These are phyloP conservation scores for Scenedesmus sp. DNA, from an alignment of 163 green algal species.

Conservation along the genomic window DNA sequence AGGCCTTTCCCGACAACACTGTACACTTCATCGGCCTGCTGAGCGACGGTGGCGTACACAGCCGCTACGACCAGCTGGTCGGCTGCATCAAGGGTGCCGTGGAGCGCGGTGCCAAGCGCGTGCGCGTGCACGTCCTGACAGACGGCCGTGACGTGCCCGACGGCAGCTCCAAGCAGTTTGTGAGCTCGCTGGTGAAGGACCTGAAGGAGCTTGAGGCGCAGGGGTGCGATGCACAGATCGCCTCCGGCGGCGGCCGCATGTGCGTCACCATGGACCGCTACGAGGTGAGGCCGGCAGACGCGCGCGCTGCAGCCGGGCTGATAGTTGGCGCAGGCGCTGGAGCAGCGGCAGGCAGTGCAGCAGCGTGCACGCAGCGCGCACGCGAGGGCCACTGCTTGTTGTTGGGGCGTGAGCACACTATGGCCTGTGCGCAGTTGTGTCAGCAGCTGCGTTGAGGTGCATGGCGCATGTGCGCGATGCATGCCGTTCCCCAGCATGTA, in stretches of 20 bases:
- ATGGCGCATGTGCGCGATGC: background rate
- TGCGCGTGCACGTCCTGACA: constrained; percentile 94
- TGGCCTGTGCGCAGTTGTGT: too few relatives aligned
- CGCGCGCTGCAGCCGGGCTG: background rate
- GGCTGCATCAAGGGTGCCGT: constrained; percentile 71
- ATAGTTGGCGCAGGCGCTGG: too few relatives aligned
- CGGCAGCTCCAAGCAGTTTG: constrained; percentile 85
- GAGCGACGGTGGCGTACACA: constrained; percentile 95
- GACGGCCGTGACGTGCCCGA: constrained; percentile 96
- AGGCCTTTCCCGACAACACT: constrained; percentile 84
- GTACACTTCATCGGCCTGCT: constrained; percentile 97
- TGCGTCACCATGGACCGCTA: constrained; percentile 95
- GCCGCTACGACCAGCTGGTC: constrained; percentile 88
- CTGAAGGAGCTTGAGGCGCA: constrained; percentile 70
- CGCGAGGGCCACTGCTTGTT: too few relatives aligned
- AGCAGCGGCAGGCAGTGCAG: background rate
- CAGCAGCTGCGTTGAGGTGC: background rate
- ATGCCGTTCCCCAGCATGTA: too few relatives aligned
- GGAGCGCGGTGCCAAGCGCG: constrained; percentile 85
- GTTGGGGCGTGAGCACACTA: too few relatives aligned
- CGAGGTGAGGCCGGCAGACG: constrained; percentile 73
- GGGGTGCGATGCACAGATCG: constrained; percentile 90
- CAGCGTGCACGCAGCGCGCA: background rate
- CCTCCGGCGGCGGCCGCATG: constrained; percentile 95
- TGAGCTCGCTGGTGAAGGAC: constrained; percentile 80